Conservation (phyloP, 345 rosid genomes). For the Eucalyptus sp. region DNA sequence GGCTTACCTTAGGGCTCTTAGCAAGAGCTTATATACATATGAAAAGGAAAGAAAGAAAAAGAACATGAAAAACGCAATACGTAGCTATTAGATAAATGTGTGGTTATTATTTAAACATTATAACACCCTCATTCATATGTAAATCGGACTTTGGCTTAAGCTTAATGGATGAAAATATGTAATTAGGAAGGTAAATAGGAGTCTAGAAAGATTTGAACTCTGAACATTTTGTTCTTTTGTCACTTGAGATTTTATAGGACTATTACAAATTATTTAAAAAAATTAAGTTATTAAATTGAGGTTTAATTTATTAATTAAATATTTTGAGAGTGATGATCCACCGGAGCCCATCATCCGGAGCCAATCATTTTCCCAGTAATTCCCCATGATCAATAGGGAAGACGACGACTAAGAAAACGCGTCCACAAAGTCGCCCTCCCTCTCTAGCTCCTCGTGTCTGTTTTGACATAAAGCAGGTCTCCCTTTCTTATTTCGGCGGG, state of each 20-base stretch:
- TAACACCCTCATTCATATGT: too few relatives aligned
- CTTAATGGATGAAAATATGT: too few relatives aligned
- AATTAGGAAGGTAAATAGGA: too few relatives aligned
- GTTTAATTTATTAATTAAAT: too few relatives aligned
- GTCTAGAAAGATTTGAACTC: too few relatives aligned
- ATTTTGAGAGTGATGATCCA: background rate
- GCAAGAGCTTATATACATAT: background rate
- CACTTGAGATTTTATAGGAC: too few relatives aligned
- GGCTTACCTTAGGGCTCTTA: background rate
- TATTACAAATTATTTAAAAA: accelerated
- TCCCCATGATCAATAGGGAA: background rate
- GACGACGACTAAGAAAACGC: background rate
- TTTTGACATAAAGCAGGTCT: background rate
- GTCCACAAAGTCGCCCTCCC: background rate
- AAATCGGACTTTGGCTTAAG: too few relatives aligned
- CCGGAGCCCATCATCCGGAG: background rate
- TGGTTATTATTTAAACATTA: too few relatives aligned
- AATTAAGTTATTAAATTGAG: too few relatives aligned
- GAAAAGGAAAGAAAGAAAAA: too few relatives aligned
- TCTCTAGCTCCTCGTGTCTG: background rate
- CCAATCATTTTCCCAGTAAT: background rate
- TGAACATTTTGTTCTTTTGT: background rate
- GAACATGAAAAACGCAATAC: background rate
- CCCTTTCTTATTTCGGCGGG: background rate
- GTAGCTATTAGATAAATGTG: too few relatives aligned